Evolutionary conservation across 2,329 filamentous ascomycete species (phyloP).

Genomic region (Tetracladium maxilliforme): DNA sequence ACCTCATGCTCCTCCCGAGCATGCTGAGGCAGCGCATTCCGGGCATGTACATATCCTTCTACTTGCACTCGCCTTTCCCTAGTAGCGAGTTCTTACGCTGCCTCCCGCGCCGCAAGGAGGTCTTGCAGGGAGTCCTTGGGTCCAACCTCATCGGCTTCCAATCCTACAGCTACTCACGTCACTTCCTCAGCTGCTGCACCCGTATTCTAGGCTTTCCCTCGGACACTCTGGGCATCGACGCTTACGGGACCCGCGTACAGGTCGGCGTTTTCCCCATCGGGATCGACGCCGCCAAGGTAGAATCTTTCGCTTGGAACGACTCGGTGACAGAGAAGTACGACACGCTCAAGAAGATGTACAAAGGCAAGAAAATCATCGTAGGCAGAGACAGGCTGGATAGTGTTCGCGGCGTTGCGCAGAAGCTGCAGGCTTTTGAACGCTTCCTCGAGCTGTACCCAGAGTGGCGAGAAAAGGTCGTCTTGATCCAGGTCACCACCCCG

Average conservation of each 20-base stretch:
- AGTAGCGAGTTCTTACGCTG: constrained; percentile 93
- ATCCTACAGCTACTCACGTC: constrained; percentile 85
- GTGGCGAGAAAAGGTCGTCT: constrained; percentile 81
- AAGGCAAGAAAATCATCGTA: constrained; percentile 89
- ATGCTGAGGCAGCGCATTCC: constrained; percentile 76
- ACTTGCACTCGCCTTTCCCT: constrained; percentile 85
- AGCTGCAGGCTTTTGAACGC: constrained; percentile 83
- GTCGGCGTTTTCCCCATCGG: constrained; percentile 92
- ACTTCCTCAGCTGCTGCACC: constrained; percentile 90
- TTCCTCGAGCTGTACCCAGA: constrained; percentile 85
- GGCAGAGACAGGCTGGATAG: constrained; percentile 89
- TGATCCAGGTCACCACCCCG: constrained; percentile 90
- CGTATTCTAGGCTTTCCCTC: constrained; percentile 83
- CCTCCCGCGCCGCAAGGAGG: constrained; percentile 73
- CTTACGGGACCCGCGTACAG: constrained; percentile 76
- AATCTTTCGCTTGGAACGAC: constrained; percentile 57
- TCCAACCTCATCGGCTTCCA: constrained; percentile 93
- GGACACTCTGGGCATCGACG: constrained; percentile 71
- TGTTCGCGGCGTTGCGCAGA: constrained; percentile 87
- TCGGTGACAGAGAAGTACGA: constrained; percentile 58
- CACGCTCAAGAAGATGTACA: constrained; percentile 62
- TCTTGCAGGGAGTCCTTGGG: constrained; percentile 78
- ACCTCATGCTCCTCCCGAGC: constrained; percentile 77
- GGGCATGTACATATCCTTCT: constrained; percentile 89
- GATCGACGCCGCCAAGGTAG: constrained; percentile 73